Evolutionary conservation across 2,329 filamentous ascomycete species (phyloP).

Genomic region (Colletotrichum magnum): DNA sequence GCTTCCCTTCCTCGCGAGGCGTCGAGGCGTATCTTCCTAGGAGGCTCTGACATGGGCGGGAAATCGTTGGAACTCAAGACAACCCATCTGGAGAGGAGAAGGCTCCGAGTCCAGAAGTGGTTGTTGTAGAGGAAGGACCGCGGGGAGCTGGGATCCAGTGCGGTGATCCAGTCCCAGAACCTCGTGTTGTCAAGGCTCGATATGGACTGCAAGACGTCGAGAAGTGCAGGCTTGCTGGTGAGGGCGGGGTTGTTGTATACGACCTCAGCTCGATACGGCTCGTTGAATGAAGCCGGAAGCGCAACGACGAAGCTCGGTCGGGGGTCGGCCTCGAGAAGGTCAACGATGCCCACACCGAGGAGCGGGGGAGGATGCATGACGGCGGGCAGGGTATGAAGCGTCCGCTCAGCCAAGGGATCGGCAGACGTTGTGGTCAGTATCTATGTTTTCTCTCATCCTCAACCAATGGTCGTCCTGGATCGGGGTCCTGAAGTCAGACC

Average conservation of each 20-base stretch:
- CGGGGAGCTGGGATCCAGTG: constrained; percentile 39
- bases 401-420: constrained; percentile 40
- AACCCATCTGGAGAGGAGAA: constrained; percentile 53
- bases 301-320: constrained; percentile 58
- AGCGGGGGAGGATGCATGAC: constrained; percentile 41
- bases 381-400: constrained; percentile 18
- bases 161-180: constrained; percentile 58
- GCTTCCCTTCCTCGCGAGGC: constrained; percentile 42
- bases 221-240: constrained; percentile 47
- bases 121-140: constrained; percentile 50
- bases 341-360: constrained; percentile 51
- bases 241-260: constrained; percentile 58
- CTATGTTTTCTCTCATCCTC: constrained; percentile 34
- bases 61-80: constrained; percentile 57
- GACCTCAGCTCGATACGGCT: constrained; percentile 39
- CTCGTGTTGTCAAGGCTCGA: constrained; percentile 49
- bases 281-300: constrained; percentile 34
- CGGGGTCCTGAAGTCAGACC: constrained; percentile 15
- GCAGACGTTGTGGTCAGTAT: constrained; percentile 35
- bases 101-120: constrained; percentile 54
- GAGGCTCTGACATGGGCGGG: constrained; percentile 48
- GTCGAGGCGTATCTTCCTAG: constrained; percentile 50
- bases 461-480: constrained; percentile 28
- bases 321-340: constrained; percentile 58
- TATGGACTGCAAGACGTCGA: constrained; percentile 49